Evolutionary conservation across 768 basidiomycete genomes (phyloP), one percentile per base, ranked within the genome.

Genomic region (Amanita phalloides): DNA sequence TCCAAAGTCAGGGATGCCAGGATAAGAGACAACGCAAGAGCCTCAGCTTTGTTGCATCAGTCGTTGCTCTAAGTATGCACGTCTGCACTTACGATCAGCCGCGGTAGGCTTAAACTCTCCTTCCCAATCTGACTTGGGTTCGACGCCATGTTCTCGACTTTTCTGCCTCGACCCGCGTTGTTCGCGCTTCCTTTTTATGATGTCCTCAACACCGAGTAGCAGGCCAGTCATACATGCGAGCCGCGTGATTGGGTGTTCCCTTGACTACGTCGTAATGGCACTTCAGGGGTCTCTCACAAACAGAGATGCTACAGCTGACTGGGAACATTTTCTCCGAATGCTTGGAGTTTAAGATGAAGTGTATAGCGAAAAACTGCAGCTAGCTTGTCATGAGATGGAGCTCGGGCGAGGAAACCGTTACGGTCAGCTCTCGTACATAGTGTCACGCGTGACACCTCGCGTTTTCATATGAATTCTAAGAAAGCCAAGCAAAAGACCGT

Each of bases 201-300:
- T 61, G 54, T 86, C 87, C 46, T 80, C 74, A 30, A 86, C 62
- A 0, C 84, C 88, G 11, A 81, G 61, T 28, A 90, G 60, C 13
- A 89, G 65, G 0, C 88, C 88, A 21, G 75, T 76, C 51, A 74
- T 78, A 45, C 78, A 79, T 4, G 80, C 79, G 14, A 89, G 68
- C 33, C 82, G 70, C 8, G 82, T 66, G 14, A 84, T 67, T 0
- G 84, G 70, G 55, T 80, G 74, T 3, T 86, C 84, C 1, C 86
- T 71, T 73, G 30, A 81, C 57, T 1, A 82, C 64, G n/a, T 72
- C 3, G 65, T 66, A 45, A 79, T 54, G 25, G 70, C 67, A 25
- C 69, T 57, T n/a, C 69, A 65, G 43, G 70, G 51, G 46, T 68
- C 69, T 17, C 68, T 60, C 8, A 71, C 63, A 50, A 76, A 68